Conservation (phyloP, 345 rosid species). For the Hibiscus mutabilis region DNA sequence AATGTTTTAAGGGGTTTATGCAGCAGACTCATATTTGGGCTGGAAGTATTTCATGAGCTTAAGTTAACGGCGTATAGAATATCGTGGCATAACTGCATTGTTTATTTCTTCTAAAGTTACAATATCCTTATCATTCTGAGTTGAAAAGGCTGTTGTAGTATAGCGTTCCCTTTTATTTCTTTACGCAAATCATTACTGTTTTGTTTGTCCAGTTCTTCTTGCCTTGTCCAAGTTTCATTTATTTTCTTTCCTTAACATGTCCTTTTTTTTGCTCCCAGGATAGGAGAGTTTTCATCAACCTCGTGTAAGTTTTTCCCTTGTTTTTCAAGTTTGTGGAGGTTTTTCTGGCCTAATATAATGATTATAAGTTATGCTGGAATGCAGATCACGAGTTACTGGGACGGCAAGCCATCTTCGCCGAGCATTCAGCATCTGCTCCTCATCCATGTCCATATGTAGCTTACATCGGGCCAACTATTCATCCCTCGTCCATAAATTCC, state of each 20-base stretch:
- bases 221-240: constrained; percentile 7
- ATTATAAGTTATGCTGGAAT: constrained; percentile 19
- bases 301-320: constrained; percentile 63
- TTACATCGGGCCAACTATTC: constrained; percentile 77
- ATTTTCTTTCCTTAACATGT: neutral
- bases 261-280: constrained; percentile 38
- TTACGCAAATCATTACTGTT: neutral
- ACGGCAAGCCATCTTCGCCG: constrained; percentile 63
- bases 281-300: constrained; percentile 67
- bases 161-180: neutral
- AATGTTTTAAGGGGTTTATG: neutral
- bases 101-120: neutral
- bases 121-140: neutral
- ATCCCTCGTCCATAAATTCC: constrained; percentile 72
- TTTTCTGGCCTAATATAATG: constrained; percentile 12
- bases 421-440: constrained; percentile 59
- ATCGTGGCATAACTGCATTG: neutral
- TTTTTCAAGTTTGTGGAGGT: too few species aligned
- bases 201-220: constrained; percentile 5
- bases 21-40: neutral
- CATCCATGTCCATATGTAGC: constrained; percentile 93
- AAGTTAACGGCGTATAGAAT: neutral
- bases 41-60: neutral
- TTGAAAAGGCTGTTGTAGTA: neutral
- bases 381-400: constrained; percentile 80